Evolutionary conservation across 1,284 basidiomycete genomes (phyloP).

Genomic region (Sutorius eximius): DNA sequence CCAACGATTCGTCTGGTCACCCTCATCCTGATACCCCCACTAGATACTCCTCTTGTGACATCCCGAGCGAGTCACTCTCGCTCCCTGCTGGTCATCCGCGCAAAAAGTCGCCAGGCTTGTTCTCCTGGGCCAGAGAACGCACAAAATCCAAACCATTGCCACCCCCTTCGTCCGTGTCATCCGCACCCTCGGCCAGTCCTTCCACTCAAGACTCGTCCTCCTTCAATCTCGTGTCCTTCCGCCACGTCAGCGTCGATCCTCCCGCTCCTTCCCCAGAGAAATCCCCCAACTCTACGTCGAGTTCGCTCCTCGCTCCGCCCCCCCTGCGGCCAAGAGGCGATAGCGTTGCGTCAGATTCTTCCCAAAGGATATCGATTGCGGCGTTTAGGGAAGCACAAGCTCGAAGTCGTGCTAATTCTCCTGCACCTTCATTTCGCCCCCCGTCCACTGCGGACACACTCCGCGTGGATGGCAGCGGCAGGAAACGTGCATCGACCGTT

Average conservation of each 20-base stretch:
- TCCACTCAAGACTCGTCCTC: slow-evolving; percentile 35
- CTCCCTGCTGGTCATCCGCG: slow-evolving; percentile 19
- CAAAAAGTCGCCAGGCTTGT: slow-evolving; percentile 37
- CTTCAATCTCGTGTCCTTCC: slow-evolving; percentile 69
- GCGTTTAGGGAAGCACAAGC: slow-evolving; percentile 77
- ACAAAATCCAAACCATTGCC: slow-evolving; percentile 41
- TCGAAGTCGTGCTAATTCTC: slow-evolving; percentile 57
- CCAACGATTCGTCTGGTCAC: slow-evolving; percentile 35
- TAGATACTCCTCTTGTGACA: slow-evolving; percentile 24
- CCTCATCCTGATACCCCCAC: slow-evolving; percentile 27
- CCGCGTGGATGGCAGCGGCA: slow-evolving; percentile 27
- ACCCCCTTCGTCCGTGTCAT: slow-evolving; percentile 25
- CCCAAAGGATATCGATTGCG: slow-evolving; percentile 72
- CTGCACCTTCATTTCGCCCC: slow-evolving; percentile 50
- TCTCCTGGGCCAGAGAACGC: slow-evolving; percentile 44
- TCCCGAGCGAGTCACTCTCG: slow-evolving; percentile 16
- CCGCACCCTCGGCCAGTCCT: slow-evolving; percentile 22
- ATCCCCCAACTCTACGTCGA: slow-evolving; percentile 25
- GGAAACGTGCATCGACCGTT: slow-evolving; percentile 33
- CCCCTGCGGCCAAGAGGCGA: slow-evolving; percentile 52
- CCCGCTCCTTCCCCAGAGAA: slow-evolving; percentile 27
- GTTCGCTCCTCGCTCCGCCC: slow-evolving; percentile 31
- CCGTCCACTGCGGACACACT: slow-evolving; percentile 34
- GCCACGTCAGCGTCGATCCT: slow-evolving; percentile 51
- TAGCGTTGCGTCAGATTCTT: slow-evolving; percentile 61